Percentiles rank a stretch among this genome's conserved stretches.
phyloP scores from a whole-genome alignment of 2,329 filamentous ascomycete species.

The Dactylonectria estremocensis region DNA sequence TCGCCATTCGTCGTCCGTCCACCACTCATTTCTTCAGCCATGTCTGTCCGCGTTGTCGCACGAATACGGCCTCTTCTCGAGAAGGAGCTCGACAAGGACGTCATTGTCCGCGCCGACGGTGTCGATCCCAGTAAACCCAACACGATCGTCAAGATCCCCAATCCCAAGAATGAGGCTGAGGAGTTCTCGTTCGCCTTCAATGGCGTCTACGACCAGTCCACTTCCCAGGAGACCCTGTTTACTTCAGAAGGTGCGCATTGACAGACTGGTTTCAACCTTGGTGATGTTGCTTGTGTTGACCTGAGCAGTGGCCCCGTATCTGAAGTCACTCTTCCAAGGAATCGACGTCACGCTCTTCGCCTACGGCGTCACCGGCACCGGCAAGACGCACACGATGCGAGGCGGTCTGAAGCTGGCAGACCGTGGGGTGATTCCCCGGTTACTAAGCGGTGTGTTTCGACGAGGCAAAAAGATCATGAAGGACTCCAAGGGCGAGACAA shows the following conservation, averaged over 20 bases:
- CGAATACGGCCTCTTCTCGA: conserved; percentile 90
- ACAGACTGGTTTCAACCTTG: conserved; percentile 17
- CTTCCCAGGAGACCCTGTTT: conserved; percentile 90
- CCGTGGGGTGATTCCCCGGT: conserved; percentile 87
- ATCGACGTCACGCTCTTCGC: conserved; percentile 92
- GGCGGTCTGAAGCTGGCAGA: conserved; percentile 90
- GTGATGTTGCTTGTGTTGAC: conserved; percentile 43
- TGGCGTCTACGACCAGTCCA: conserved; percentile 86
- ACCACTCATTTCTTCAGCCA: conserved; percentile 48
- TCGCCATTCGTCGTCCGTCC: conserved; percentile 11
- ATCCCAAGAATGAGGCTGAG: conserved; percentile 91
- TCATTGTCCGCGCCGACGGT: conserved; percentile 81
- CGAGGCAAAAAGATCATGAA: conserved; percentile 88
- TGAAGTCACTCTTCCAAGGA: conserved; percentile 93
- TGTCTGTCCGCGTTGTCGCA: conserved; percentile 88
- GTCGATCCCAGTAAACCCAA: conserved; percentile 73
- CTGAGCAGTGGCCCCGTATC: conserved; percentile 82
- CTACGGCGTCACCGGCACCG: conserved; percentile 93
- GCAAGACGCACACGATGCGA: conserved; percentile 97
- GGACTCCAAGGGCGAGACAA: conserved; percentile 79
- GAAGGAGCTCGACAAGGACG: conserved; percentile 88
- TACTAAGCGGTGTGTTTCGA: conserved; percentile 89
- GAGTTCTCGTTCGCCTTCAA: conserved; percentile 97
- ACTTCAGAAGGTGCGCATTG: conserved; percentile 82
- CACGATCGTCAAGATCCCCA: conserved; percentile 88